Base-by-base conservation (phyloP, 2,329 filamentous ascomycete species). In the Epichloe typhina region DNA sequence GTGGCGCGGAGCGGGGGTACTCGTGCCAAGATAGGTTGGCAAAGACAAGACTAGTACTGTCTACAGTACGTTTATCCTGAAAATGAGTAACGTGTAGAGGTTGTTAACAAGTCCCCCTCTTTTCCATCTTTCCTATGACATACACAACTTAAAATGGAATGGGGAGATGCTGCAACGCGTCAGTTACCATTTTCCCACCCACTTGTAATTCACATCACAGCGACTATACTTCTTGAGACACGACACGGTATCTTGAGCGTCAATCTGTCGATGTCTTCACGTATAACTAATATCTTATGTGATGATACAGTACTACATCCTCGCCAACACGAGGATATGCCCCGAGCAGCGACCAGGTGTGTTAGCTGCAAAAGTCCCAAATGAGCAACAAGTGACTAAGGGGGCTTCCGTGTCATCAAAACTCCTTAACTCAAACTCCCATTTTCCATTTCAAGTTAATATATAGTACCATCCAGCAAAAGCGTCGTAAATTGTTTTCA, bases 241-340 rank as follows among this genome's bases (percentile, higher is more conserved):
- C 8, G 8, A 31, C 26, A 31, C 8, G 26, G 26, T 11, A 31
- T 31, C 26, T 3, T 31, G 26, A 31, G 26, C 26, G 26, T 31
- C 8, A 9, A 31, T 31, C 8, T 43, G 23, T 43, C 7, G 26
- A 19, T 41, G 21, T 15, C 7, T 15, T 41, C 46, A 41, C 5
- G 36, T 19, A 19, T 19, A 19, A 2, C 17, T 19, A 19, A 19
- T 19, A 19, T 19, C 17, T 19, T 19, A 19, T 19, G 17, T 50
- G 37, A 47, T 54, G 50, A 54, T 65, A 65, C 60, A 65, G 54
- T 61, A 57, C 54, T 63, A 62, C 61, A 65, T 61, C 46, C 56
- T 50, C 45, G 44, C 51, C 52, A 54, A 19, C 48, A 51, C 51
- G 50, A 51, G 35, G 15, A 57, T 58, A 52, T 44, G 31, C 17